Conservation (phyloP, 2,329 filamentous ascomycete genomes). For the Thielaviopsis populi region DNA sequence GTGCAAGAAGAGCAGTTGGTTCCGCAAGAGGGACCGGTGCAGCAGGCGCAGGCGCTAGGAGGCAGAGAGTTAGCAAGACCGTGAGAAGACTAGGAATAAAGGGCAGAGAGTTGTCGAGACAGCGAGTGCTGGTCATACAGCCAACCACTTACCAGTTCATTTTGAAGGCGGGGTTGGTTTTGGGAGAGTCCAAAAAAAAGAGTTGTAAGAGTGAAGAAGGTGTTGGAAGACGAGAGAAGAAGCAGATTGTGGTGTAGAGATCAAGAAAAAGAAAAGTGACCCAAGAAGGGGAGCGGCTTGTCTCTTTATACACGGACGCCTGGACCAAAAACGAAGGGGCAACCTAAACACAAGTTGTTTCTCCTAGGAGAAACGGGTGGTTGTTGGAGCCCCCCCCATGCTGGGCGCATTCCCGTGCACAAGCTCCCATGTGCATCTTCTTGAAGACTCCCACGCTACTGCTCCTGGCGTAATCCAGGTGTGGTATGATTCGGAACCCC, state of each 20-base stretch:
- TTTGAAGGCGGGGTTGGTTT: slow-evolving; percentile 12
- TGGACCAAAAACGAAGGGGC: not conserved
- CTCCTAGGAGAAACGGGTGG: not conserved
- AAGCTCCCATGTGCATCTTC: not conserved
- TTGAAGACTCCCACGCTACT: not conserved
- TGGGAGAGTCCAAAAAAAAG: slow-evolving; percentile 5
- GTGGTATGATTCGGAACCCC: not conserved
- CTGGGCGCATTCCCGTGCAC: not conserved
- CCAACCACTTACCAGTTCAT: slow-evolving; percentile 14
- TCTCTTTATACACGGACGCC: slow-evolving; percentile 8
- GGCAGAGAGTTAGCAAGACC: not conserved
- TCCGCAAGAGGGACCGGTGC: slow-evolving; percentile 7
- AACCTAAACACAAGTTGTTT: not conserved
- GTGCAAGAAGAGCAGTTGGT: slow-evolving; percentile 8
- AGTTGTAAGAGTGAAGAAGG: slow-evolving; percentile 1
- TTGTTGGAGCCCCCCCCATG: not conserved
- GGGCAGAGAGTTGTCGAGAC: not conserved
- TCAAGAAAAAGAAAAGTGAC: not conserved
- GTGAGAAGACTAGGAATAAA: not conserved
- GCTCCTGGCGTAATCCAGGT: not conserved
- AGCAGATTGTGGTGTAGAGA: slow-evolving; percentile 1
- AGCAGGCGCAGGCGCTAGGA: slow-evolving; percentile 15
- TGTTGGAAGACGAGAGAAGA: not conserved
- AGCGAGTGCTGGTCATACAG: not conserved
- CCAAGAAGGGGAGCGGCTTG: not conserved